A percentile compares a stretch with the other conserved stretches of the same genome.
phyloP scores from a whole-genome alignment of 768 basidiomycete species.

The Serendipita sp. region DNA sequence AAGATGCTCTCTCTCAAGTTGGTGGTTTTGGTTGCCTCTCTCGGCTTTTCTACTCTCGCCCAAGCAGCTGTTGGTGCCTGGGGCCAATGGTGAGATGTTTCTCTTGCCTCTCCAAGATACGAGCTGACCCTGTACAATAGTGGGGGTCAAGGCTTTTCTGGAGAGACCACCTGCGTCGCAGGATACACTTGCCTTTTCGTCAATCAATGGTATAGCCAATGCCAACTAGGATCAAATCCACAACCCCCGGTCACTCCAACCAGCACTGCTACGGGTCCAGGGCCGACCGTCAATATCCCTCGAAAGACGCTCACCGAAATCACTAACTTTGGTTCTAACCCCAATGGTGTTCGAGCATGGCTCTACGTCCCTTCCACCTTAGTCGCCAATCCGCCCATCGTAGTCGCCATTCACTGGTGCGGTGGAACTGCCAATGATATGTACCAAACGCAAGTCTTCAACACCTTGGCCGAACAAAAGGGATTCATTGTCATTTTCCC shows the following conservation, averaged over 20 bases:
- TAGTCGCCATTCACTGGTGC: constrained; percentile 34
- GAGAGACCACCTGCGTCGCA: not conserved
- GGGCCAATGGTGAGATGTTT: not conserved
- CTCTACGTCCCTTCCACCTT: constrained; percentile 18
- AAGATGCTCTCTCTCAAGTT: too few relatives aligned
- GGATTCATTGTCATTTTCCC: constrained; percentile 37
- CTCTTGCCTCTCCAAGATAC: not conserved
- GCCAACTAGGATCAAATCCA: not conserved
- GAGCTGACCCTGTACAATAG: not conserved
- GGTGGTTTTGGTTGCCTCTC: not conserved
- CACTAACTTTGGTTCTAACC: constrained; percentile 33
- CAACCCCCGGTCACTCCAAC: not conserved
- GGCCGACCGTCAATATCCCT: not conserved
- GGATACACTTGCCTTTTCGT: not conserved
- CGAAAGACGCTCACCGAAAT: not conserved
- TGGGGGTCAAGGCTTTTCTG: not conserved
- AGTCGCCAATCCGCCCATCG: constrained; percentile 26
- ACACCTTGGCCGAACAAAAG: constrained; percentile 31
- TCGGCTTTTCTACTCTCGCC: not conserved
- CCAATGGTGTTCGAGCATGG: constrained; percentile 34
- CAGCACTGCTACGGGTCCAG: not conserved
- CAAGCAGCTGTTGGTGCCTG: not conserved
- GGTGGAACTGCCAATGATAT: constrained; percentile 34
- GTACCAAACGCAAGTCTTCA: constrained; percentile 33
- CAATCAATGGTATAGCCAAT: not conserved